These are phyloP conservation scores for Xanthoconium purpureum DNA, from an alignment of 768 basidiomycete species.

Conservation along the genomic window DNA sequence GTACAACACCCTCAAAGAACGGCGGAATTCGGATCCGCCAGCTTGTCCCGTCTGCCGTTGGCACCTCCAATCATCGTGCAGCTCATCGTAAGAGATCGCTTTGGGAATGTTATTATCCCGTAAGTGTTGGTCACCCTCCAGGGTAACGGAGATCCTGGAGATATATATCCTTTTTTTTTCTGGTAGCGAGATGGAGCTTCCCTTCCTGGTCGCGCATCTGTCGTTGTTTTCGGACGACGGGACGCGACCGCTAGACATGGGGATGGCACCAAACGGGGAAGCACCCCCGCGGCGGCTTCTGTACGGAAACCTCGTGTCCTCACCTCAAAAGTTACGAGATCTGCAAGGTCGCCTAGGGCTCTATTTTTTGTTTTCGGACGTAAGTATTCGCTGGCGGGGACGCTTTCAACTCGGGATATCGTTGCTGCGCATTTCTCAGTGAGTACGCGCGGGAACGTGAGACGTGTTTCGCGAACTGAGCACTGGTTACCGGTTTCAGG, in stretches of 20 bases:
- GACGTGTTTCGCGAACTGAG: conserved; percentile 12
- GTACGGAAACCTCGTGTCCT: conserved; percentile 84
- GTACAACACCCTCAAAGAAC: conserved; percentile 81
- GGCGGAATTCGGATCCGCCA: conserved; percentile 75
- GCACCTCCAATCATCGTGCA: conserved; percentile 83
- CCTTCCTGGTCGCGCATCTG: conserved; percentile 83
- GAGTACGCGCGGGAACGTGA: conserved; percentile 34
- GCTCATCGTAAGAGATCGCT: conserved; percentile 68
- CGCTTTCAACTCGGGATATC: conserved; percentile 72
- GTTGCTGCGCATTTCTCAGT: conserved; percentile 74
- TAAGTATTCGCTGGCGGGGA: conserved; percentile 77
- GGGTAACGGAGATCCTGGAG: conserved; percentile 21
- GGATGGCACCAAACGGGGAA: conserved; percentile 46
- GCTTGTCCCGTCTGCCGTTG: conserved; percentile 75
- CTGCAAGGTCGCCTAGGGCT: conserved; percentile 77
- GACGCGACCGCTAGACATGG: conserved; percentile 56
- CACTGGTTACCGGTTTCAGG: conserved; percentile 30
- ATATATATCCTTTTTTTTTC: conserved; percentile 18
- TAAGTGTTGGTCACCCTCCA: conserved; percentile 44
- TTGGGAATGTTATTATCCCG: conserved; percentile 74
- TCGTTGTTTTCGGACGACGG: conserved; percentile 75
- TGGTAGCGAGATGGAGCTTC: conserved; percentile 77
- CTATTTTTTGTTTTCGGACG: conserved; percentile 89
- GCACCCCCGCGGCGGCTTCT: conserved; percentile 56
- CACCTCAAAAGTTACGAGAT: conserved; percentile 76